Evolutionary conservation across 2,329 filamentous ascomycete genomes (phyloP).

Genomic region (Cryphonectria naterciae): DNA sequence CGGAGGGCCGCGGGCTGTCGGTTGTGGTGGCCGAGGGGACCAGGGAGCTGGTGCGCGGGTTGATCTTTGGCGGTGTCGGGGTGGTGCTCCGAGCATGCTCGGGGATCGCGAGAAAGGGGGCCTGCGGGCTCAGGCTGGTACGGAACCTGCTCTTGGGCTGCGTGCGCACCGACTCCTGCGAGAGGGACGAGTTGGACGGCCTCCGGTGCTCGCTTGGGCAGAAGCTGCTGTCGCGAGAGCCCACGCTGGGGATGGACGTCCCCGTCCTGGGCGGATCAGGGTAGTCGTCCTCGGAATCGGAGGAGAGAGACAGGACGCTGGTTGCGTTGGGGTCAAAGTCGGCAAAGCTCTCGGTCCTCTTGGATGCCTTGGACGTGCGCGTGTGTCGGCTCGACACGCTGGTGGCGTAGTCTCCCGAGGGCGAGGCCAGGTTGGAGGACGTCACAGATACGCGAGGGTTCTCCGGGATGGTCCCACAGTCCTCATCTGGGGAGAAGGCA

Average conservation of each 20-base stretch:
- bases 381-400: constrained; percentile 62
- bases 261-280: constrained; percentile 41
- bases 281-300: constrained; percentile 57
- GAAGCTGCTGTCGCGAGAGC: constrained; percentile 33
- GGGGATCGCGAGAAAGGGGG: constrained; percentile 50
- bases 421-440: constrained; percentile 36
- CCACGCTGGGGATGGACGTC: constrained; percentile 38
- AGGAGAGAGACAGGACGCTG: constrained; percentile 61
- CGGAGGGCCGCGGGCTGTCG: constrained; percentile 43
- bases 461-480: constrained; percentile 36
- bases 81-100: constrained; percentile 30
- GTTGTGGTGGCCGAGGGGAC: constrained; percentile 29
- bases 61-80: constrained; percentile 31
- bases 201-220: constrained; percentile 20
- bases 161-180: constrained; percentile 21
- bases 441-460: constrained; percentile 35
- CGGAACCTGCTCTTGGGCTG: constrained; percentile 34
- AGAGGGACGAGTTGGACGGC: constrained; percentile 25
- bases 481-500: constrained; percentile 30
- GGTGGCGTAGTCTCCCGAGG: constrained; percentile 48
- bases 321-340: constrained; percentile 58
- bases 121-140: constrained; percentile 45
- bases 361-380: constrained; percentile 57
- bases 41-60: constrained; percentile 38
- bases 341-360: constrained; percentile 52